Conservation (phyloP, 2,329 filamentous ascomycete genomes). For the Colletotrichum chlorophyti region DNA sequence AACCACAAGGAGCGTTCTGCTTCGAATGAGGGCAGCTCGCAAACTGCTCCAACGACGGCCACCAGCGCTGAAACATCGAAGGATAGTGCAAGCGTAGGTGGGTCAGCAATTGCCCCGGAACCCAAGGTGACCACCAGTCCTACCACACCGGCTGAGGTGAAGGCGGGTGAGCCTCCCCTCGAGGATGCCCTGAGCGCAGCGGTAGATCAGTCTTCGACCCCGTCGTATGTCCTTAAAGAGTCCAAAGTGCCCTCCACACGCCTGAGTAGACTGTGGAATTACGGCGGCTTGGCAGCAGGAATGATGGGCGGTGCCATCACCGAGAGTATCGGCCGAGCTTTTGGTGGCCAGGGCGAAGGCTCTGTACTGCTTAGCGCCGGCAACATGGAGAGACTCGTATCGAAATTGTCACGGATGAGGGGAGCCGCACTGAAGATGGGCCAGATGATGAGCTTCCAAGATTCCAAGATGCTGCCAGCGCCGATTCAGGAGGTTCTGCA, state of each 20-base stretch:
- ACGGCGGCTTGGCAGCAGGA: constrained; percentile 88
- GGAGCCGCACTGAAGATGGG: constrained; percentile 96
- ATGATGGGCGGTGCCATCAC: constrained; percentile 94
- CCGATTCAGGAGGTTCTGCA: constrained; percentile 90
- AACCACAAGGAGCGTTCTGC: not conserved
- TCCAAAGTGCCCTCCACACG: constrained; percentile 90
- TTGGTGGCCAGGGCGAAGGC: constrained; percentile 71
- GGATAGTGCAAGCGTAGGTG: not conserved
- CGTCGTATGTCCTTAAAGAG: constrained; percentile 73
- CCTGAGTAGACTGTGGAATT: constrained; percentile 91
- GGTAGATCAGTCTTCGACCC: not conserved
- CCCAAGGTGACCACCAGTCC: not conserved
- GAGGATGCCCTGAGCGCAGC: constrained; percentile 1
- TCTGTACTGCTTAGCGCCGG: constrained; percentile 86
- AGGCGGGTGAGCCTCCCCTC: not conserved
- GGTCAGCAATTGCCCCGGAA: not conserved
- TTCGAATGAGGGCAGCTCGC: too few relatives aligned
- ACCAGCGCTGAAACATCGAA: not conserved
- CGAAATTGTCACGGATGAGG: constrained; percentile 94
- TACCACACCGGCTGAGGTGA: not conserved
- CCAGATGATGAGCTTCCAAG: constrained; percentile 98
- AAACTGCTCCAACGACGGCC: not conserved
- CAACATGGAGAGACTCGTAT: constrained; percentile 92
- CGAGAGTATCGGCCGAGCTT: constrained; percentile 81
- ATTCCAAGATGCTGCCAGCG: constrained; percentile 90